These are phyloP conservation scores for Microbotryomycetes sp. DNA, from an alignment of 1,284 basidiomycete genomes.

Conservation along the genomic window DNA sequence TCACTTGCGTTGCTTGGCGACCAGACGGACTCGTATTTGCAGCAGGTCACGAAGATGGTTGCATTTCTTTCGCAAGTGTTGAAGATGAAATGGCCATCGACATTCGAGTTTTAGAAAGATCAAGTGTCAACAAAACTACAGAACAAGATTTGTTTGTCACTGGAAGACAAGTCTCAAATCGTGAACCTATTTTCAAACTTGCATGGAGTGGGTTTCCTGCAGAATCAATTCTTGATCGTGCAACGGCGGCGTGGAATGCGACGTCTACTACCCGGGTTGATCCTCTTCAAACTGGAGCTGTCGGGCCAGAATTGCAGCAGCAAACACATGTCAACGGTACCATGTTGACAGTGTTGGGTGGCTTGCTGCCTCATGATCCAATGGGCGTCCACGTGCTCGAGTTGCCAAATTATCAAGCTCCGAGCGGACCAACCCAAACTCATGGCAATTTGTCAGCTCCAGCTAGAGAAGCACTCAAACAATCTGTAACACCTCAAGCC, in stretches of 20 bases:
- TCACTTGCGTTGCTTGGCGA: slow-evolving; percentile 65
- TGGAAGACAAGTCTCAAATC: slow-evolving; percentile 36
- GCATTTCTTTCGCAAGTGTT: slow-evolving; percentile 76
- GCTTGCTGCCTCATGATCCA: slow-evolving; percentile 53
- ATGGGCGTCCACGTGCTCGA: slow-evolving; percentile 64
- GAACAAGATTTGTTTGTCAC: slow-evolving; percentile 29
- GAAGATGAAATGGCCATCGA: slow-evolving; percentile 74
- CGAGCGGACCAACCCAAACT: slow-evolving; percentile 33
- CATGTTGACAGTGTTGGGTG: slow-evolving; percentile 70
- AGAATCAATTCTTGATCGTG: slow-evolving; percentile 38
- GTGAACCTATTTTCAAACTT: slow-evolving; percentile 84
- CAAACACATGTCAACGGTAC: slow-evolving; percentile 47
- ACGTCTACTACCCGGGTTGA: slow-evolving; percentile 36
- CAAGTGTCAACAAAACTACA: slow-evolving; percentile 44
- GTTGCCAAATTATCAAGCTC: slow-evolving; percentile 64
- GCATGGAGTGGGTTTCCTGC: slow-evolving; percentile 72
- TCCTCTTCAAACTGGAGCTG: slow-evolving; percentile 35
- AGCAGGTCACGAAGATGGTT: slow-evolving; percentile 76
- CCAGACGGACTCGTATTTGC: slow-evolving; percentile 51
- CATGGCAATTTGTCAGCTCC: slow-evolving; percentile 49
- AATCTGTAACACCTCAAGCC: slow-evolving; percentile 55
- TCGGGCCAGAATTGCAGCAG: slow-evolving; percentile 42
- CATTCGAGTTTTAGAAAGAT: slow-evolving; percentile 60
- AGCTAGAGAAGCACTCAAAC: slow-evolving; percentile 58
- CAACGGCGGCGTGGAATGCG: neutral